A percentile compares a stretch with the other conserved stretches of the same genome.
phyloP scores from a whole-genome alignment of 805 yeast genomes.

The Sugiyamaella lignohabitans region DNA sequence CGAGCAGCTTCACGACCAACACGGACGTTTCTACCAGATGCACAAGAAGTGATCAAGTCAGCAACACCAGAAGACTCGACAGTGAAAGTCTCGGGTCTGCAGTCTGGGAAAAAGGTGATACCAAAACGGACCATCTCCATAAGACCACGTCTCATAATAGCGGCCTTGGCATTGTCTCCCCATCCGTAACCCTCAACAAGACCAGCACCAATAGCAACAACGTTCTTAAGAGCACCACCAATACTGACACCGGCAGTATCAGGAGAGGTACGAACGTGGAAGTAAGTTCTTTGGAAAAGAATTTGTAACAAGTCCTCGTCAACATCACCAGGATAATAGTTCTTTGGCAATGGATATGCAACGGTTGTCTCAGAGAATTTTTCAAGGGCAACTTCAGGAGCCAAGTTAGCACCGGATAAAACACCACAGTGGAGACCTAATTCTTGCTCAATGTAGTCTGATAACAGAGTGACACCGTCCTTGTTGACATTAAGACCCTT shows the following conservation, averaged over 20 bases:
- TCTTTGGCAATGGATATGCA: slow-evolving; percentile 73
- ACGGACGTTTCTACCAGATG: slow-evolving; percentile 94
- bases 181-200: slow-evolving; percentile 96
- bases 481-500: slow-evolving; percentile 90
- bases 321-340: slow-evolving; percentile 65
- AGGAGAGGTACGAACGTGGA: slow-evolving; percentile 87
- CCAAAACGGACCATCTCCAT: slow-evolving; percentile 87
- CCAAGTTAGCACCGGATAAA: slow-evolving; percentile 93
- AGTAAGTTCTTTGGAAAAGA: slow-evolving; percentile 94
- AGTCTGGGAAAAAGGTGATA: slow-evolving; percentile 67
- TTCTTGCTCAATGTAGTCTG: slow-evolving; percentile 69
- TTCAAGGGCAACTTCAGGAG: slow-evolving; percentile 92
- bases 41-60: slow-evolving; percentile 93
- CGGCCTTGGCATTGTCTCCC: slow-evolving; percentile 99
- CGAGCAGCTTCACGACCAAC: slow-evolving; percentile 80
- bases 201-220: slow-evolving; percentile 94
- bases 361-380: slow-evolving; percentile 98
- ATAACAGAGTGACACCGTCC: slow-evolving; percentile 76
- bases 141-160: slow-evolving; percentile 92
- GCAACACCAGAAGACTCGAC: slow-evolving; percentile 97
- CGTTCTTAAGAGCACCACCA: slow-evolving; percentile 95
- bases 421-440: slow-evolving; percentile 93
- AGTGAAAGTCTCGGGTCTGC: slow-evolving; percentile 74
- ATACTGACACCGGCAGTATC: slow-evolving; percentile 96
- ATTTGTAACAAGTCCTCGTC: slow-evolving; percentile 67